These are phyloP conservation scores for Angomonas ambiguus DNA, from an alignment of 208 protist genomes.

Conservation along the genomic window DNA sequence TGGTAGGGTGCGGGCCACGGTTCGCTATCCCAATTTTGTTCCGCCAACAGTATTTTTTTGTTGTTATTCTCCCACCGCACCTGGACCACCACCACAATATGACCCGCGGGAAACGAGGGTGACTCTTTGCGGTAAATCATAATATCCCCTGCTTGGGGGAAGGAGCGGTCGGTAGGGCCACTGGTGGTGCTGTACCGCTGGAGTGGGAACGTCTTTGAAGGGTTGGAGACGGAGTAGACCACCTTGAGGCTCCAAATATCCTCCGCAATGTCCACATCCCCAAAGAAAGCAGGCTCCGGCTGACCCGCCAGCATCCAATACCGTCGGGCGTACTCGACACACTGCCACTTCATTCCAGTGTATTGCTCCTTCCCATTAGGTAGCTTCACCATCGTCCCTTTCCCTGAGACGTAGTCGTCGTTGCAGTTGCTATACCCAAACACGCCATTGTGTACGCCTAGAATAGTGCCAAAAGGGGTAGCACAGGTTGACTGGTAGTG, in stretches of 20 bases:
- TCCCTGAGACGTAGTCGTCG: slow-evolving; percentile 26
- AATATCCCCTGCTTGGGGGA: slow-evolving; percentile 47
- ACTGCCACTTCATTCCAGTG: slow-evolving; percentile 80
- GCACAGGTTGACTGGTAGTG: slow-evolving; percentile 23
- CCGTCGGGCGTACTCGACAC: slow-evolving; percentile 82
- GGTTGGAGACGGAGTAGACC: slow-evolving; percentile 30
- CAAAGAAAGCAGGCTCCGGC: slow-evolving; percentile 51
- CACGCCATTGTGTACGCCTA: slow-evolving; percentile 43
- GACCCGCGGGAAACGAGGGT: slow-evolving; percentile 47
- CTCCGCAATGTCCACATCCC: slow-evolving; percentile 44
- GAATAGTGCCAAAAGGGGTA: slow-evolving; percentile 48
- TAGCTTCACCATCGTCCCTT: neutral
- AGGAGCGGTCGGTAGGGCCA: slow-evolving; percentile 15
- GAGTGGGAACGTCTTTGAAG: slow-evolving; percentile 26
- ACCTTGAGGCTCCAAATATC: slow-evolving; percentile 63
- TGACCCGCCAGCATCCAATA: slow-evolving; percentile 78
- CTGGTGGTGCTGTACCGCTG: slow-evolving; percentile 15
- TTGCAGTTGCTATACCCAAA: slow-evolving; percentile 73
- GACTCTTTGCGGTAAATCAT: slow-evolving; percentile 56
- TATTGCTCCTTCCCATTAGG: neutral
- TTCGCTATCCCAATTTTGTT: slow-evolving; percentile 83
- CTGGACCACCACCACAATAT: slow-evolving; percentile 68
- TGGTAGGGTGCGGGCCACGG: slow-evolving; percentile 60
- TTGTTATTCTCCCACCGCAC: neutral
- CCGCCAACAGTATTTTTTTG: slow-evolving; percentile 41